Evolutionary conservation across 331 rosid genomes (phyloP).

Genomic region (Dryas integrifolia): DNA sequence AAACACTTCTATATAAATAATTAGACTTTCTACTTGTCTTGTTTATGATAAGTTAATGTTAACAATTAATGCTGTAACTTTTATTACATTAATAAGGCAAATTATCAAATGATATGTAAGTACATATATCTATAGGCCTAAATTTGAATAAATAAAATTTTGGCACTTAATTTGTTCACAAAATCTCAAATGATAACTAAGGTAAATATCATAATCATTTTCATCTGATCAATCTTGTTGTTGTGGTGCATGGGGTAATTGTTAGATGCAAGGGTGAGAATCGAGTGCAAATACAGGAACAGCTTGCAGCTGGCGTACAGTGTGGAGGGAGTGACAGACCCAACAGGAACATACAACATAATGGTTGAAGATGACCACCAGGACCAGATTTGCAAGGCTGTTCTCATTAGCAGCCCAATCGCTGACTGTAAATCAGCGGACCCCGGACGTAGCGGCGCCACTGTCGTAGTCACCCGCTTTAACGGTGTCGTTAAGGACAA

Average conservation of each 20-base stretch:
- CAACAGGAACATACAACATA: constrained; percentile 43
- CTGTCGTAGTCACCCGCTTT: constrained; percentile 46
- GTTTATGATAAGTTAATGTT: no score
- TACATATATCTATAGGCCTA: no score
- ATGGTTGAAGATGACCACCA: constrained; percentile 43
- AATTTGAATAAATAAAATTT: no score
- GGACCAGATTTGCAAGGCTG: constrained; percentile 49
- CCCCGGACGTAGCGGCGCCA: constrained; percentile 48
- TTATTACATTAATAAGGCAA: no score
- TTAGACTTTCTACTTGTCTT: no score
- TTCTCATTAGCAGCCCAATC: constrained; percentile 47
- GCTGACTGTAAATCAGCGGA: constrained; percentile 37
- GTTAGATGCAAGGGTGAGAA: constrained; percentile 63
- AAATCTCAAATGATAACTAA: no score
- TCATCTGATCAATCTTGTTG: no score
- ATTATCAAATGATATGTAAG: no score
- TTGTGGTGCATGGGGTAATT: background rate
- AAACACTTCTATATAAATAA: no score
- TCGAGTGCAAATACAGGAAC: constrained; percentile 47
- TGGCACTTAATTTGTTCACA: no score
- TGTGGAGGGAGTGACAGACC: constrained; percentile 42
- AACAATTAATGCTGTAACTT: no score
- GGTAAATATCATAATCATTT: no score
- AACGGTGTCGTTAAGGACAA: constrained; percentile 48
- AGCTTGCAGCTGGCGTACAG: constrained; percentile 36